Percentiles rank a stretch among this genome's conserved stretches.
Evolutionary conservation across 805 yeast genomes (phyloP).

Genomic region (Priceomyces melissophilus): DNA sequence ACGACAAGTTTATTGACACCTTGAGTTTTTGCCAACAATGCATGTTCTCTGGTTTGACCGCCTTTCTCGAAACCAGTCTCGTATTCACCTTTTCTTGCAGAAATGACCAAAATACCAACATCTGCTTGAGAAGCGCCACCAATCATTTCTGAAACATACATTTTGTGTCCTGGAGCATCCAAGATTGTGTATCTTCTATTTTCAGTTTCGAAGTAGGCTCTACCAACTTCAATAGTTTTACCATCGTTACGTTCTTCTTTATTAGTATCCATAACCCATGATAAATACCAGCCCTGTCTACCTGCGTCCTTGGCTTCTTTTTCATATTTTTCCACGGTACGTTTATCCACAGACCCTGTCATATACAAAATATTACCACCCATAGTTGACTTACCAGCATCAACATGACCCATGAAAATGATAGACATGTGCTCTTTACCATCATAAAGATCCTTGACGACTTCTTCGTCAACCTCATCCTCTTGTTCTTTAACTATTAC

Average conservation of each 20-base stretch:
- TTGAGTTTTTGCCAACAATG: constrained; percentile 94
- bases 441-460: constrained; percentile 90
- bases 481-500: constrained; percentile 65
- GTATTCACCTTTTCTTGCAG: constrained; percentile 98
- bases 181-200: constrained; percentile 96
- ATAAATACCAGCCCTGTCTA: constrained; percentile 98
- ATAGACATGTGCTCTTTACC: constrained; percentile 96
- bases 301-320: constrained; percentile 99
- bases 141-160: constrained; percentile 98
- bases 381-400: constrained; percentile 99
- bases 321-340: constrained; percentile 97
- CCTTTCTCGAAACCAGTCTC: constrained; percentile 99
- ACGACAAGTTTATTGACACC: constrained; percentile 94
- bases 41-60: constrained; percentile 97
- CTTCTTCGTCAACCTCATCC: constrained; percentile 78
- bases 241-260: constrained; percentile 99
- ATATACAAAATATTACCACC: constrained; percentile 93
- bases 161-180: constrained; percentile 99
- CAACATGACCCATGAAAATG: constrained; percentile 99
- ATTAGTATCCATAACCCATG: constrained; percentile 99
- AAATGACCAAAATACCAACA: constrained; percentile 93
- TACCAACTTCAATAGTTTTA: constrained; percentile 98
- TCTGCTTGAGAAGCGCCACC: constrained; percentile 99
- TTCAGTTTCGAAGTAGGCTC: constrained; percentile 95
- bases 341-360: constrained; percentile 97